A percentile compares a stretch with the other conserved stretches of the same genome.
Evolutionary conservation across 805 yeast genomes (phyloP).

Genomic region (Isabelozyma heimii): DNA sequence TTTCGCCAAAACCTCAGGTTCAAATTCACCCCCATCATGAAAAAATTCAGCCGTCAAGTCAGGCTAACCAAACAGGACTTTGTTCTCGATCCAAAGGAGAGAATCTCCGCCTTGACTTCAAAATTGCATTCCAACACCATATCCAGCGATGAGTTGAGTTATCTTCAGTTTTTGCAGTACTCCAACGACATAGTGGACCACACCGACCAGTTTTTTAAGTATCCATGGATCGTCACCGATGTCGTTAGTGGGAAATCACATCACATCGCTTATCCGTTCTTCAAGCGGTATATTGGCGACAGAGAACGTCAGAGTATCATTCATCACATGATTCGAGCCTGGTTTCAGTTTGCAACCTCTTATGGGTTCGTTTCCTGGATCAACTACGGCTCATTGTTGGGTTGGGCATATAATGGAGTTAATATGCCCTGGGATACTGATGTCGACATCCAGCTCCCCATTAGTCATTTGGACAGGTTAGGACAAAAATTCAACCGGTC

Average conservation of each 20-base stretch:
- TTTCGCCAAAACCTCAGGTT: constrained; percentile 6
- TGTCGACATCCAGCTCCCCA: constrained; percentile 27
- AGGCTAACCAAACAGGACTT: constrained; percentile 18
- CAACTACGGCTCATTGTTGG: constrained; percentile 26
- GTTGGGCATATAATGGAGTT: constrained; percentile 30
- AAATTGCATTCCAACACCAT: constrained; percentile 11
- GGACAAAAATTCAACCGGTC: constrained; percentile 22
- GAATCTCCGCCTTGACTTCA: constrained; percentile 21
- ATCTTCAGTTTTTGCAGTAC: constrained; percentile 27
- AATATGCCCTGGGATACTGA: constrained; percentile 34
- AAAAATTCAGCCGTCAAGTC: not conserved
- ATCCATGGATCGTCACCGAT: constrained; percentile 39
- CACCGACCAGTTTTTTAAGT: constrained; percentile 34
- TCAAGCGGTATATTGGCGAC: constrained; percentile 31
- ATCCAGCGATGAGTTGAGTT: constrained; percentile 14
- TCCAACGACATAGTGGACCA: constrained; percentile 17
- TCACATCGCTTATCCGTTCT: constrained; percentile 35
- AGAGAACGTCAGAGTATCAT: constrained; percentile 35
- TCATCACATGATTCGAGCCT: constrained; percentile 34
- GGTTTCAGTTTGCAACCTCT: constrained; percentile 36
- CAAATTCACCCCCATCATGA: constrained; percentile 12
- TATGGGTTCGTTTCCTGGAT: constrained; percentile 26
- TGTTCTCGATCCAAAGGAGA: constrained; percentile 25
- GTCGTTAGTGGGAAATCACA: constrained; percentile 27
- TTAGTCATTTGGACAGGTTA: constrained; percentile 18